Evolutionary conservation across 192 early-diverging fungal genomes (phyloP).

Genomic region (Backusella psychrophila): DNA sequence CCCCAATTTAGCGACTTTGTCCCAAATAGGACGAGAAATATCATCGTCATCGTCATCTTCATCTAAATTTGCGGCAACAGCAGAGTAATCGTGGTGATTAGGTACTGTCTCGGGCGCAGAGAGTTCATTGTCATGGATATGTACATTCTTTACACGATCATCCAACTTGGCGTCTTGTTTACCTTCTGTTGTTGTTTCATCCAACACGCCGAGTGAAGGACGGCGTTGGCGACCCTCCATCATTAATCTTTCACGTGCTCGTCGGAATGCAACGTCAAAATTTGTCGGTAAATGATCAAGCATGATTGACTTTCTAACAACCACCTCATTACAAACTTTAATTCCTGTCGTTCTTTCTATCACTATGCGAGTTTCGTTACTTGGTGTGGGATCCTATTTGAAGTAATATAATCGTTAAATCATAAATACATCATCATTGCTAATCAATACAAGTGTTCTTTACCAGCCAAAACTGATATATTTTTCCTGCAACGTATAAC

Average conservation of each 20-base stretch:
- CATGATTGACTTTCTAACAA: slow-evolving; percentile 30
- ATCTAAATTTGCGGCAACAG: too few species aligned
- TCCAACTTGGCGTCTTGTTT: not conserved
- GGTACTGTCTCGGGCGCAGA: not conserved
- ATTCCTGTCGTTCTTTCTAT: slow-evolving; percentile 28
- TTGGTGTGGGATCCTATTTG: slow-evolving; percentile 26
- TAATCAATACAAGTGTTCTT: not conserved
- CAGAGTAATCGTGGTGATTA: not conserved
- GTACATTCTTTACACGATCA: not conserved
- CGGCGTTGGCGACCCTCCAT: not conserved
- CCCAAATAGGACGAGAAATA: not conserved
- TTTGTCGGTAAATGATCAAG: slow-evolving; percentile 38
- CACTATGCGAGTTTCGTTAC: slow-evolving; percentile 37
- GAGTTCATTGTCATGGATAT: not conserved
- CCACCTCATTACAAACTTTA: slow-evolving; percentile 30
- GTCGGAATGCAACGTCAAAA: slow-evolving; percentile 34
- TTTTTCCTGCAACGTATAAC: slow-evolving; percentile 36
- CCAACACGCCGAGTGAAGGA: not conserved
- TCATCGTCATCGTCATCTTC: not conserved
- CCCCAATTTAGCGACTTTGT: not conserved
- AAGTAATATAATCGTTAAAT: not conserved
- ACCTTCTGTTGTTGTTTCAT: not conserved
- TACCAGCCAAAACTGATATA: slow-evolving; percentile 41
- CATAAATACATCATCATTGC: not conserved
- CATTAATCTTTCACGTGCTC: slow-evolving; percentile 33